These are phyloP conservation scores for Sarocladiaceae sp. DNA, from an alignment of 2,329 filamentous ascomycete species.

Conservation along the genomic window DNA sequence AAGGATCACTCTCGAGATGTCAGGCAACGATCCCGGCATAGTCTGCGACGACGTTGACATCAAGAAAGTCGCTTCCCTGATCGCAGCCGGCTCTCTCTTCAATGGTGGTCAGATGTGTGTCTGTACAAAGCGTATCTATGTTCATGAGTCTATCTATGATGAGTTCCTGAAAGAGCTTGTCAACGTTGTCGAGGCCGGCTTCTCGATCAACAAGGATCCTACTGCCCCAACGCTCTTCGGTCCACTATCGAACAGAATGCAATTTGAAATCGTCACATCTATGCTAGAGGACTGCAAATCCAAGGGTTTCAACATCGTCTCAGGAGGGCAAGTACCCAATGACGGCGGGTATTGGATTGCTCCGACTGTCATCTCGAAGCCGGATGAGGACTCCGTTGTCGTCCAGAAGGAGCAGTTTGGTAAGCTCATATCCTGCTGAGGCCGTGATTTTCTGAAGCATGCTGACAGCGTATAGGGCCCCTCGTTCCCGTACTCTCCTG, in stretches of 20 bases:
- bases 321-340: slow-evolving; percentile 17
- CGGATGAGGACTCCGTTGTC: slow-evolving; percentile 40
- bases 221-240: slow-evolving; percentile 36
- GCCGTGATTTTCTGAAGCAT: not conserved
- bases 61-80: not conserved
- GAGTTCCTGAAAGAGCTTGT: slow-evolving; percentile 38
- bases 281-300: slow-evolving; percentile 50
- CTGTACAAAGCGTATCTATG: slow-evolving; percentile 51
- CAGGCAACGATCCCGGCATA: slow-evolving; percentile 5
- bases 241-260: slow-evolving; percentile 59
- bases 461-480: slow-evolving; percentile 26
- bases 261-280: slow-evolving; percentile 40
- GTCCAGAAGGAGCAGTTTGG: slow-evolving; percentile 46
- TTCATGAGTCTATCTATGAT: slow-evolving; percentile 54
- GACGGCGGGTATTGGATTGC: slow-evolving; percentile 47
- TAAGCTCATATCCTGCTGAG: slow-evolving; percentile 14
- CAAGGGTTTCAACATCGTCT: slow-evolving; percentile 15
- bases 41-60: slow-evolving; percentile 4
- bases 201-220: not conserved
- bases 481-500: slow-evolving; percentile 59
- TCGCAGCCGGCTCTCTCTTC: slow-evolving; percentile 28
- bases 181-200: slow-evolving; percentile 1
- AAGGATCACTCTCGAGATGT: slow-evolving; percentile 2
- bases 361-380: slow-evolving; percentile 55
- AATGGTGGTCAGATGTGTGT: slow-evolving; percentile 45